Percentiles rank a stretch among this genome's conserved stretches.
phyloP scores from a whole-genome alignment of 805 yeast species.

The Candida ortonii region DNA sequence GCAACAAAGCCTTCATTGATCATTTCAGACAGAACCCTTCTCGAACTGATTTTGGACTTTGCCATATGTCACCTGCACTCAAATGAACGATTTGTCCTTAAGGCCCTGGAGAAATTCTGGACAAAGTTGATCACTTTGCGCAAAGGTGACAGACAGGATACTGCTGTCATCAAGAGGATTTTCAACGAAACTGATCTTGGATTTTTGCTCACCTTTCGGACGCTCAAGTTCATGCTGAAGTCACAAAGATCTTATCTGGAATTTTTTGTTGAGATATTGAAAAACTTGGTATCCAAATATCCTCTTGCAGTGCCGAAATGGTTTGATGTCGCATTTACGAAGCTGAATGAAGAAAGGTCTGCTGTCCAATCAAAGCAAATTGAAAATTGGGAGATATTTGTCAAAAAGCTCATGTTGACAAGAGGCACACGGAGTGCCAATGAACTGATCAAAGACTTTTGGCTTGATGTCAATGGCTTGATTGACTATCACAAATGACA shows the following conservation, averaged over 20 bases:
- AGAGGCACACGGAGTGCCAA: constrained; percentile 65
- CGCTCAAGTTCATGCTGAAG: constrained; percentile 46
- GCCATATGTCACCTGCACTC: constrained; percentile 41
- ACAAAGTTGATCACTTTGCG: constrained; percentile 41
- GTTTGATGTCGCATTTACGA: constrained; percentile 36
- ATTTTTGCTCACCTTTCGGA: constrained; percentile 33
- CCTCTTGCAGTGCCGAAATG: constrained; percentile 45
- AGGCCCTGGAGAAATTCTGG: constrained; percentile 58
- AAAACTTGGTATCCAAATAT: constrained; percentile 37
- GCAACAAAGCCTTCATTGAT: constrained; percentile 49
- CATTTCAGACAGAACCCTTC: constrained; percentile 26
- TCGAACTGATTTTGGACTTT: constrained; percentile 30
- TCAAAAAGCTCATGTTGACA: constrained; percentile 56
- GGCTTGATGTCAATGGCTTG: constrained; percentile 61
- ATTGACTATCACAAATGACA: constrained; percentile 35
- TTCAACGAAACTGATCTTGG: constrained; percentile 31
- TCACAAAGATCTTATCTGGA: constrained; percentile 60
- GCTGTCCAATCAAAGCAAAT: constrained; percentile 25
- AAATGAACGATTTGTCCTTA: constrained; percentile 54
- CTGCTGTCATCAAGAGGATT: constrained; percentile 26
- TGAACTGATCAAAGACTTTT: constrained; percentile 55
- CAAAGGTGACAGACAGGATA: constrained; percentile 42
- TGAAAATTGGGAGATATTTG: constrained; percentile 40
- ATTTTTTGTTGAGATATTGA: constrained; percentile 49
- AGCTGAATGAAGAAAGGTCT: constrained; percentile 28